These are phyloP conservation scores for Isatis tinctoria DNA, from an alignment of 345 rosid genomes.

Conservation along the genomic window DNA sequence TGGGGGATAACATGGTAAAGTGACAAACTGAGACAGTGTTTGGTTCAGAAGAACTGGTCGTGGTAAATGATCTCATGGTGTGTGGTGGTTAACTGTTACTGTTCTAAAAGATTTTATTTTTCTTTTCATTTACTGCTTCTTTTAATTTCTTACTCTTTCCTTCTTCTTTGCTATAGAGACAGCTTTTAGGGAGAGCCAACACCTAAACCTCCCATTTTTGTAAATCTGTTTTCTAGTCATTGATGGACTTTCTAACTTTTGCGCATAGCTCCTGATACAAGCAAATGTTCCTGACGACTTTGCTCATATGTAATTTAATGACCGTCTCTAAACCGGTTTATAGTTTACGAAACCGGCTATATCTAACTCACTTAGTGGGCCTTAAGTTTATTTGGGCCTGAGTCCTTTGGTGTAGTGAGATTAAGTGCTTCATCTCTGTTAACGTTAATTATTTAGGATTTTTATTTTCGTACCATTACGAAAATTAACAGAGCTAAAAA, in stretches of 20 bases:
- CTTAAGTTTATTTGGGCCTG: neutral
- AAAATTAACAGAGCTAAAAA: neutral
- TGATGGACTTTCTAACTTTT: constrained; percentile 10
- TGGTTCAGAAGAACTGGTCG: constrained; percentile 28
- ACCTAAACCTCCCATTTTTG: neutral
- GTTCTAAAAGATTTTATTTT: neutral
- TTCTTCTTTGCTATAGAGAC: constrained; percentile 14
- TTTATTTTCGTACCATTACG: neutral
- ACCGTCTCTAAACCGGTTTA: neutral
- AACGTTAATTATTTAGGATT: neutral
- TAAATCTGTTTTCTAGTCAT: constrained; percentile 13
- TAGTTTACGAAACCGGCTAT: neutral
- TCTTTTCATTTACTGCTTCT: constrained; percentile 21
- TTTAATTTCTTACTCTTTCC: constrained; percentile 17
- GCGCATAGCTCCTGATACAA: constrained; percentile 2
- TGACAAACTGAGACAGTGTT: constrained; percentile 2
- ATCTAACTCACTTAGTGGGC: neutral
- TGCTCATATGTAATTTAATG: neutral
- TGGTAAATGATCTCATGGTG: constrained; percentile 33
- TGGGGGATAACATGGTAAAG: neutral
- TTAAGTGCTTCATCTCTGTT: neutral
- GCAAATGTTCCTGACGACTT: neutral
- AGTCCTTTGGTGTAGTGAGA: neutral
- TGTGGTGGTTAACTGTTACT: constrained; percentile 36
- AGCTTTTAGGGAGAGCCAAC: constrained; percentile 15